phyloP scores from a whole-genome alignment of 768 basidiomycete genomes.

The Mycena latifolia region DNA sequence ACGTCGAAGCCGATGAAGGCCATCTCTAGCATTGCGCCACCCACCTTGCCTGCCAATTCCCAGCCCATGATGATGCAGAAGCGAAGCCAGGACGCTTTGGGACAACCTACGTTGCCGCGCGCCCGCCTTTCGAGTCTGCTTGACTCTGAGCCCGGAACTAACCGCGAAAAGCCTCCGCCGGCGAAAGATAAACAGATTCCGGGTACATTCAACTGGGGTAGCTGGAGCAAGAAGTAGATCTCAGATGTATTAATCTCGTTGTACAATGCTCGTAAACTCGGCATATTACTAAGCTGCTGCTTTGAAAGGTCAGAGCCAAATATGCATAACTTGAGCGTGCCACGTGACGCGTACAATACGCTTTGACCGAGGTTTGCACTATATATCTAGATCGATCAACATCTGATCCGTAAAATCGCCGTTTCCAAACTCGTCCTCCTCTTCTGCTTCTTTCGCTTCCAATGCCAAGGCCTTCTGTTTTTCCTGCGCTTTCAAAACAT shows the following conservation, averaged over 20 bases:
- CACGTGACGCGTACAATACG: conserved; percentile 4
- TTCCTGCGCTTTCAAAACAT: conserved; percentile 87
- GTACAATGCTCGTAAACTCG: no score
- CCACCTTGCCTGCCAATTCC: background rate
- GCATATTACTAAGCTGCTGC: no score
- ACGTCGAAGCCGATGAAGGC: conserved; percentile 3
- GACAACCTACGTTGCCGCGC: background rate
- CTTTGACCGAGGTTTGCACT: conserved; percentile 3
- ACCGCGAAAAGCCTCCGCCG: background rate
- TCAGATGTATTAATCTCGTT: background rate
- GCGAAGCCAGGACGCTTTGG: no score
- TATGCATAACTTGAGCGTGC: no score
- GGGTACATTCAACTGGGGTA: conserved; percentile 33
- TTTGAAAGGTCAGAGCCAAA: no score
- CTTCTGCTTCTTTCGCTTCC: conserved; percentile 55
- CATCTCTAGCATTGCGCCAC: conserved; percentile 12
- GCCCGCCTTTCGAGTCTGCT: background rate
- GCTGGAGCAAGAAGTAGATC: conserved; percentile 34
- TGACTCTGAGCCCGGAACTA: background rate
- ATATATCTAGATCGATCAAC: conserved; percentile 67
- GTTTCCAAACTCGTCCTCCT: conserved; percentile 62
- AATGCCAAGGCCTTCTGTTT: conserved; percentile 79
- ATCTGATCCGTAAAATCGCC: conserved; percentile 76
- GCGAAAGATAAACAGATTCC: conserved; percentile 6
- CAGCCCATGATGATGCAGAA: background rate